Evolutionary conservation across 441 rosid genomes (phyloP), one percentile per base, ranked within the genome.

Genomic region (Macaranga tanarius): DNA sequence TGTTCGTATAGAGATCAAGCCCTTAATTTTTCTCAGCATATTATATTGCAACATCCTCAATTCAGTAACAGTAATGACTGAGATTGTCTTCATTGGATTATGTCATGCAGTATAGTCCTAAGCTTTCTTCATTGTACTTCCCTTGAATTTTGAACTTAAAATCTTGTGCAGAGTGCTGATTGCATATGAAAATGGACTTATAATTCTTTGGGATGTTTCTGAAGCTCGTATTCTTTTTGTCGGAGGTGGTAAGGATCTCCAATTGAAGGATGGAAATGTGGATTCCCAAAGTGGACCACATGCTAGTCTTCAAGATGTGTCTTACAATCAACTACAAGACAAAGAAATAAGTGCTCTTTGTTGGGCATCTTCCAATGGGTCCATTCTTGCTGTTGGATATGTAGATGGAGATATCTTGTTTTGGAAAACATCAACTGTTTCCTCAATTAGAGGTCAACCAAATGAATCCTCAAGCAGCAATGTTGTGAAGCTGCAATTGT

Each of bases 291-390:
- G 58, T 62, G 72, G 74, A 40, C 74, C 28, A 61, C 81, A 72
- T 50, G 47, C 69, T 44, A 66, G 76, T 67, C 54, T 64, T 67
- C 74, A 59, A 65, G 80, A 80, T 52, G 47, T 44, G 48, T 79
- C 73, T 38, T 70, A 78, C 64, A 72, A 71, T 63, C 78, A 70
- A 65, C 67, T 80, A 19, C 59, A 58, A 62, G 92, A 82, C 65
- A 86, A 86, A 79, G 92, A 89, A 81, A 89, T 87, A 76, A 86
- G 85, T 77, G 86, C 90, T 74, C 85, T 87, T 62, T 85, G 94
- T 73, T 89, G 94, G 94, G 89, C 89, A 71, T 89, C 92, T 62
- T 71, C 83, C 40, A 74, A 75, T 81, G 92, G 90, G 61, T 82
- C 94, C 34, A 72, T 86, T 79, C 82, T 85, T 56, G 92, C 92